Percentiles rank a stretch among this genome's conserved stretches.
phyloP scores from a whole-genome alignment of 331 rosid species.

The Erythrophleum ivorense region DNA sequence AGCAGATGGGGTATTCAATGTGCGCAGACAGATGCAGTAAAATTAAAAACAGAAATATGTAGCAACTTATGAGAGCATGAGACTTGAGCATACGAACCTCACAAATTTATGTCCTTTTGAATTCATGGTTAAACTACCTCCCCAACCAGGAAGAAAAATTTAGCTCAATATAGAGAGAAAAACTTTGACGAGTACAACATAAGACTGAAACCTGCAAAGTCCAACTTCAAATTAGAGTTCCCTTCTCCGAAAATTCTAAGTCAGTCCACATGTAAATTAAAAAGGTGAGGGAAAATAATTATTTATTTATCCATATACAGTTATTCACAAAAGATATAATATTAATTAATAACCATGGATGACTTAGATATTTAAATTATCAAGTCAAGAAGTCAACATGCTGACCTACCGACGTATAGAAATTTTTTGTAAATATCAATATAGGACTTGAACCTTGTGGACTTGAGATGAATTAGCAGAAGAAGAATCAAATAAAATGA shows the following conservation, averaged over 20 bases:
- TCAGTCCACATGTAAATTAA: not conserved
- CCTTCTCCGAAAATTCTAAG: constrained; percentile 6
- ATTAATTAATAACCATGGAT: not conserved
- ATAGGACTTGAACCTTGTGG: not conserved
- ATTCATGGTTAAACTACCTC: constrained; percentile 45
- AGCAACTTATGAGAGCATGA: constrained; percentile 10
- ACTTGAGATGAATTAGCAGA: not conserved
- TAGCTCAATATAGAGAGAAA: constrained; percentile 1
- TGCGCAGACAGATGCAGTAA: not conserved
- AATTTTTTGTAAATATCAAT: not conserved
- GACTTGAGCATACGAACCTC: constrained; percentile 56
- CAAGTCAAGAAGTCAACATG: not conserved
- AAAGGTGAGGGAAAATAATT: not conserved
- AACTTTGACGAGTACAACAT: constrained; percentile 5
- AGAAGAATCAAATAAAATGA: constrained; percentile 2
- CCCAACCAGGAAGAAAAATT: not conserved
- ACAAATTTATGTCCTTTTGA: constrained; percentile 48
- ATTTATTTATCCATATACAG: not conserved
- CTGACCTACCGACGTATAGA: not conserved
- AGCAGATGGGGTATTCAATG: not conserved
- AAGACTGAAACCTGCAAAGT: constrained; percentile 48
- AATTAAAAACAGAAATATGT: not conserved
- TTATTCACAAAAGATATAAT: constrained; percentile 3
- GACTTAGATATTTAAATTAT: constrained; percentile 4
- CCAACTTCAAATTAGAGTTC: constrained; percentile 35